Percentiles rank a stretch among this genome's conserved stretches.
Evolutionary conservation across 129 eudicot species (phyloP).

Genomic region (Pseudognaphalium luteoalbum): DNA sequence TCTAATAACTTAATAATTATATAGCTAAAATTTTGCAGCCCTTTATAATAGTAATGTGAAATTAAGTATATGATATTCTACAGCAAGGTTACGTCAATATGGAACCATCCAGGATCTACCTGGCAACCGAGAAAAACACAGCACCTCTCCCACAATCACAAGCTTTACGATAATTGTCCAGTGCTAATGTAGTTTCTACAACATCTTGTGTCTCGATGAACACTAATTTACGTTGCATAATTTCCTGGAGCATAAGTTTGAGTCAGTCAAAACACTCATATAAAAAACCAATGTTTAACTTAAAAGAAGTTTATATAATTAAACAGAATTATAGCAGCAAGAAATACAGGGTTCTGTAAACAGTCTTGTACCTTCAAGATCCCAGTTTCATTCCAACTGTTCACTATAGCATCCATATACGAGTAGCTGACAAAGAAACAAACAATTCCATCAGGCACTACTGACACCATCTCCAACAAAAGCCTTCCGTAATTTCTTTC

Average conservation of each 20-base stretch:
- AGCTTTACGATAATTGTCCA: constrained; percentile 95
- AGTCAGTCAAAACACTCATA: constrained; percentile 2
- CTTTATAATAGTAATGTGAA: neutral
- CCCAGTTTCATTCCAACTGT: constrained; percentile 96
- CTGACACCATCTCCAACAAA: constrained; percentile 94
- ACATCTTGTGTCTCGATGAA: constrained; percentile 99
- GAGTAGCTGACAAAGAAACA: constrained; percentile 98
- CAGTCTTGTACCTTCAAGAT: constrained; percentile 67
- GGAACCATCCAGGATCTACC: constrained; percentile 40
- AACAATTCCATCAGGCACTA: constrained; percentile 99
- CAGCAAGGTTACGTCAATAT: neutral
- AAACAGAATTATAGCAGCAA: neutral
- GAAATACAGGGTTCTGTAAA: neutral
- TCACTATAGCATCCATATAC: constrained; percentile 97
- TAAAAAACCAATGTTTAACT: neutral
- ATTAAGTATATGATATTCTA: neutral
- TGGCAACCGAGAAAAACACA: constrained; percentile 95
- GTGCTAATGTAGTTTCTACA: constrained; percentile 95
- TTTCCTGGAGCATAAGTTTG: constrained; percentile 54
- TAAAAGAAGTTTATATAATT: neutral
- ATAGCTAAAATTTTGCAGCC: neutral
- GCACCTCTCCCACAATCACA: constrained; percentile 99
- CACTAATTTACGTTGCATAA: constrained; percentile 97
- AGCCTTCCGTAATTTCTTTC: constrained; percentile 97
- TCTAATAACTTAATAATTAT: neutral